Evolutionary conservation across 495 filamentous ascomycete genomes (phyloP).

Genomic region (Hypoxylon fuscum): DNA sequence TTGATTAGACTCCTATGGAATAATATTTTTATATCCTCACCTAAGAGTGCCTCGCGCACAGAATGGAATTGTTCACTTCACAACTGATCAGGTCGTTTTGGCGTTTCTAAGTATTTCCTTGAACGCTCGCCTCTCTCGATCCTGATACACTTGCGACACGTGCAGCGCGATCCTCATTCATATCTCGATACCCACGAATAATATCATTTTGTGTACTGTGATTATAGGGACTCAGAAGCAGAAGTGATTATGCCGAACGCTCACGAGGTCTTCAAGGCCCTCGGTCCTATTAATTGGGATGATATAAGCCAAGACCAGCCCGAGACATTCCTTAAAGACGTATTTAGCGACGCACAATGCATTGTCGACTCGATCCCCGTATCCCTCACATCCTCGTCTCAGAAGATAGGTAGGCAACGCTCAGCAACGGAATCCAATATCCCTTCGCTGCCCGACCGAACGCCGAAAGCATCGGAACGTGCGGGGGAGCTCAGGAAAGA

Average conservation of each 20-base stretch:
- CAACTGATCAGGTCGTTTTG: background rate
- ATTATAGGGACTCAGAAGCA: background rate
- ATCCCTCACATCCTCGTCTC: slow-evolving; percentile 27
- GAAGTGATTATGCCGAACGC: slow-evolving; percentile 64
- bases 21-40: slow-evolving; percentile 8
- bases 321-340: slow-evolving; percentile 62
- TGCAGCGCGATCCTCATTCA: background rate
- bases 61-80: slow-evolving; percentile 17
- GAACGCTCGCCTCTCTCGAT: background rate
- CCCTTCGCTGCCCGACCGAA: slow-evolving; percentile 9
- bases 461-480: slow-evolving; percentile 39
- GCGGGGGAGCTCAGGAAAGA: slow-evolving; percentile 67
- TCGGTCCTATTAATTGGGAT: slow-evolving; percentile 75
- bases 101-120: slow-evolving; percentile 3
- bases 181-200: slow-evolving; percentile 1
- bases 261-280: slow-evolving; percentile 76
- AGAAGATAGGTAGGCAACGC: slow-evolving; percentile 39
- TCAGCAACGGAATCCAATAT: slow-evolving; percentile 48
- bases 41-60: slow-evolving; percentile 2
- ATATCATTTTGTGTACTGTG: background rate
- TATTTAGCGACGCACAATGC: slow-evolving; percentile 70
- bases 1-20: slow-evolving; percentile 3
- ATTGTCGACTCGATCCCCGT: slow-evolving; percentile 79
- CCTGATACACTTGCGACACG: background rate
- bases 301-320: slow-evolving; percentile 64